Evolutionary conservation across 306 rosid species (phyloP), one percentile per base, ranked within the genome.

Genomic region (Castanopsis chinensis): DNA sequence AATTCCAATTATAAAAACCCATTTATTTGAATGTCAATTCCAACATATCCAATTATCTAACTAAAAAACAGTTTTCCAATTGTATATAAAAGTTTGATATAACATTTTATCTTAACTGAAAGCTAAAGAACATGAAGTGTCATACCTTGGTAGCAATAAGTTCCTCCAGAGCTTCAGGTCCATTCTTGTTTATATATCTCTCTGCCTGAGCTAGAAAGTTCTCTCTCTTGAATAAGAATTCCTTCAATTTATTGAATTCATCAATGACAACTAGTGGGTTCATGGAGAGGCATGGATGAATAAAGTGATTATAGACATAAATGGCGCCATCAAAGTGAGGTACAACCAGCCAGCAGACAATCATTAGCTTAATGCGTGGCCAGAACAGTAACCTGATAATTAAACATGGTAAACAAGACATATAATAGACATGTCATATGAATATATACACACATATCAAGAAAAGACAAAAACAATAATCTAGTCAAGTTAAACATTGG

Each of bases 271-370:
- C 70, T 30, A 78, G 79, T 56, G 69, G 41, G 43, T 80, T 79
- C 67, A 74, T 7, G 12, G 77, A 59, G 76, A 85, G 18, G 57
- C 54, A 72, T 25, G 81, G 55, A 28, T 21, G 76, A 71, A 87
- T 17, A 64, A 87, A 33, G 27, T 52, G 78, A 55, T 56, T 74
- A 58, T 91, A 91, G 73, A 79, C 86, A 82, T 73, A 56, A 18
- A 75, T 76, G 45, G 92, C 83, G 68, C 91, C 89, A 56, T 87
- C 84, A 25, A 88, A 91, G 78, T 84, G 83, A 1, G 95, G 92
- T 10, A 80, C 45, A 56, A 80, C 82, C 56, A 91, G 86, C 64
- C 33, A 87, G 65, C 69, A 56, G 61, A 88, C 74, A 45, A 88
- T 84, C 78, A 5, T n/a, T 35, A 91, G 81, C 89, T 87, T 91